Base-by-base conservation (phyloP, 2,329 filamentous ascomycete genomes). In the Orbilia oligospora region DNA sequence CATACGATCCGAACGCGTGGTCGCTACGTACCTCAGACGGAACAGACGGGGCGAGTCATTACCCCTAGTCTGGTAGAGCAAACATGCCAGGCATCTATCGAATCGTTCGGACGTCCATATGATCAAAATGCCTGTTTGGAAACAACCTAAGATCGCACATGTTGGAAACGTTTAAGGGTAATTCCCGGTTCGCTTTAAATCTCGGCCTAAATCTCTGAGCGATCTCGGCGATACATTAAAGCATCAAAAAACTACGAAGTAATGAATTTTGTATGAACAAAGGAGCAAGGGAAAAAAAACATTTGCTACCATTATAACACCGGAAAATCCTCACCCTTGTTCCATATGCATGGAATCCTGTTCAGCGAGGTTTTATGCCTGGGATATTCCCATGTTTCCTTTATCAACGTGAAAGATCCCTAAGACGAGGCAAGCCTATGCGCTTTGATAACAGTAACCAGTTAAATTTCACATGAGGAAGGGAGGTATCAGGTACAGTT, bases 211-310 rank as follows among this genome's bases (percentile, higher is more conserved):
- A 38, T 33, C 27, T 49, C 18, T 36, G 36, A 46, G 51, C 51
- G 70, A 73, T 73, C 41, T 73, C 70, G 70, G 70, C 61, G 70
- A 73, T 61, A 61, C 56, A 27, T 41, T 22, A 41, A 4, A 65
- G 14, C 4, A 27, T 36, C 27, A 44, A 64, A 64, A 53, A n/a
- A 46, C n/a, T n/a, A 46, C 41, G 41, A 14, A 46, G 12, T 46
- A 20, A 46, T 46, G 44, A 46, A 46, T 46, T 46, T n/a, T 24
- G 48, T 22, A 70, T 55, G 53, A 49, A 48, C 5, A 20, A 56
- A 51, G 46, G 64, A 61, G 36, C 5, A 33, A 22, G n/a, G 27
- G 27, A 6, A 30, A 30, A 61, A 20, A 18, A 44, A 64, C 2
- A 9, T 24, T 44, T 49, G 58, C 16, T 48, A 48, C 44, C 27